Evolutionary conservation across 2,329 filamentous ascomycete species (phyloP), one percentile per base, ranked within the genome.

Genomic region (Didymella sp.): DNA sequence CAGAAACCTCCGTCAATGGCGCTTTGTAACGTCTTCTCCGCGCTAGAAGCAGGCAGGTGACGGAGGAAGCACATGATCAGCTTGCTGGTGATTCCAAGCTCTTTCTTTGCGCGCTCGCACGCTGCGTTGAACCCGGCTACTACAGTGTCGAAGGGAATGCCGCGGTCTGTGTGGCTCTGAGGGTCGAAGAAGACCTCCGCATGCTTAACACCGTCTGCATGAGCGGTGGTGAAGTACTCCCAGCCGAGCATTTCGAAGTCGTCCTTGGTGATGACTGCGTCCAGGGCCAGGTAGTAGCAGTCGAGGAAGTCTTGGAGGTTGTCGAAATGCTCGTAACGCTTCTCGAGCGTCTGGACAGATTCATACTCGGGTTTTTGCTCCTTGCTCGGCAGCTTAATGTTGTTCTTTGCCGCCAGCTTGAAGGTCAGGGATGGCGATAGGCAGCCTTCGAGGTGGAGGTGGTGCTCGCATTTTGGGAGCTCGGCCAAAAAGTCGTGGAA

Each of bases 171-270:
- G 73, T 93, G 90, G 1, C 88, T 89, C 74, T 93, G 89, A 1
- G 90, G 89, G 72, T 93, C 90, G 77, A 93, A 92, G 78, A 92
- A 93, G 62, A 92, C 82, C 74, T 93, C 90, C 13, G 88, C 88
- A 69, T 93, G 89, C 45, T 84, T 81, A 1, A 92, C 86, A 33
- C 85, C 85, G 60, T 91, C 86, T 1, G 77, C 76, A 28, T 85
- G 81, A 2, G 88, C 89, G 56, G 82, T 84, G 28, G 80, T 69
- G 73, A 92, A 89, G 77, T 93, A 93, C 60, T 84, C 83, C 79
- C 85, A 89, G 5, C 88, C 89, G 11, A 94, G 81, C 50, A 84
- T 84, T 71, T 90, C 87, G 67, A 90, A 93, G 76, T 93, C 90
- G n/a, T 79, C 76, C 17, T 82, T 78, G 5, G 83, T 82, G 56